Percentiles rank a stretch among this genome's conserved stretches.
These are phyloP conservation scores for Phoma sp. DNA, from an alignment of 2,329 filamentous ascomycete species.

Conservation along the genomic window DNA sequence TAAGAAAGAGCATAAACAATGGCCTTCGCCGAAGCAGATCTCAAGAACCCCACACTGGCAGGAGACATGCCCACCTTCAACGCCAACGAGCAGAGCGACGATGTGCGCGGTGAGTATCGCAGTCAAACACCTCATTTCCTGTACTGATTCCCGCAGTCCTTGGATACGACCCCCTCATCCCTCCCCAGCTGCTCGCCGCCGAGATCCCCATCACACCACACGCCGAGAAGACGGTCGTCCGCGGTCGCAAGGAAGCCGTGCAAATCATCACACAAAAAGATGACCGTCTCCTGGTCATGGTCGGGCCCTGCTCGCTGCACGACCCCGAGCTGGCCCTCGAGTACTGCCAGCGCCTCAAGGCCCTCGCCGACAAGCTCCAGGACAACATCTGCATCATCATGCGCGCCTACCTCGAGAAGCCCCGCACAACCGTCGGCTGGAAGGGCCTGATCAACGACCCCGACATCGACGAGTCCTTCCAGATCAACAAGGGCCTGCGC, in stretches of 20 bases:
- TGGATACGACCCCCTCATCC: slow-evolving; percentile 92
- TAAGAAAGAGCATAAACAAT: slow-evolving; percentile 27
- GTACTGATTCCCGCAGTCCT: slow-evolving; percentile 67
- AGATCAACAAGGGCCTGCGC: slow-evolving; percentile 98
- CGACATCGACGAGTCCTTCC: slow-evolving; percentile 94
- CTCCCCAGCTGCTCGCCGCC: slow-evolving; percentile 82
- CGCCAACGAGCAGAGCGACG: slow-evolving; percentile 52
- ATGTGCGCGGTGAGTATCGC: slow-evolving; percentile 58
- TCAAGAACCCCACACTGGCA: slow-evolving; percentile 18
- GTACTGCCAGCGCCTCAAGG: slow-evolving; percentile 82
- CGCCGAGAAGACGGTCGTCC: slow-evolving; percentile 73
- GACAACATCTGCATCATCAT: slow-evolving; percentile 91
- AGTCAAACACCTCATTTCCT: not conserved
- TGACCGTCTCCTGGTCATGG: slow-evolving; percentile 91
- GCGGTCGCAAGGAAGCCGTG: slow-evolving; percentile 72
- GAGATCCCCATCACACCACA: slow-evolving; percentile 75
- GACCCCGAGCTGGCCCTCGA: slow-evolving; percentile 88
- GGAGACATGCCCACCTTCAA: slow-evolving; percentile 39
- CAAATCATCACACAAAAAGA: slow-evolving; percentile 79
- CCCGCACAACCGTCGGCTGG: slow-evolving; percentile 97
- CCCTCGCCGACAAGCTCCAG: slow-evolving; percentile 78
- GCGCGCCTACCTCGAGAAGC: slow-evolving; percentile 99
- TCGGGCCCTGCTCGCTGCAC: slow-evolving; percentile 97
- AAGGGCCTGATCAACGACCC: slow-evolving; percentile 99
- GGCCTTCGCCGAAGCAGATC: slow-evolving; percentile 25